Evolutionary conservation across 1,284 basidiomycete genomes (phyloP), one percentile per base, ranked within the genome.

Genomic region (Somion occarium): DNA sequence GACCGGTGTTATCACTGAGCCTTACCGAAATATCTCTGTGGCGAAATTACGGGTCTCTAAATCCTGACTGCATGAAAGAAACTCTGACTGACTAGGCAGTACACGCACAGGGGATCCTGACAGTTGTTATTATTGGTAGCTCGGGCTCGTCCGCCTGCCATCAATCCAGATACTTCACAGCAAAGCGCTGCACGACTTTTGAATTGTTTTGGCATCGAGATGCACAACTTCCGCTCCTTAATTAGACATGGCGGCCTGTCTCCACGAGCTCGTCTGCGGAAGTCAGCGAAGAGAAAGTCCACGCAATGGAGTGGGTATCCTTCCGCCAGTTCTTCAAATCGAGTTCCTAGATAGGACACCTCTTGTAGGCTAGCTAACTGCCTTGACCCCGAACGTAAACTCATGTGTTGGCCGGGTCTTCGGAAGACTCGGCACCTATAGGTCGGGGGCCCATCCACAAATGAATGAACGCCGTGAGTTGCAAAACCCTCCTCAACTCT

Each of bases 81-180:
- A 13, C 19, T 24, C 23, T 7, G 42, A 24, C 22, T 43, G 7
- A 22, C 42, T 22, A 43, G 42, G 42, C 19, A 43, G 22, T 43
- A 22, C 20, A 13, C 22, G 19, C 24, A 22, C 42, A n/a, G 3
- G 39, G 22, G 19, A 43, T 43, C 19, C 20, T 43, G 42, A 43
- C 22, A 43, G 22, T 22, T 13, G 22, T 43, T 22, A 20, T 22
- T 23, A 23, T 23, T 43, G 22, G n/a, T 19, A 13, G 23, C 22
- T 43, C 42, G 42, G 42, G 22, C 24, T 43, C 22, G 42, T 15
- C 42, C 42, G 42, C 15, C 42, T 43, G 13, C 19, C 24, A 43
- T 43, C 42, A 43, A 43, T 43, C n/a, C 42, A 43, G 19, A n/a
- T 22, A 22, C 13, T 13, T 43, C 22, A 23, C 42, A 43, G 42